Percentiles rank a stretch among this genome's conserved stretches.
Conservation (phyloP, 2,329 filamentous ascomycete species). For the Myriangium duriaei region DNA sequence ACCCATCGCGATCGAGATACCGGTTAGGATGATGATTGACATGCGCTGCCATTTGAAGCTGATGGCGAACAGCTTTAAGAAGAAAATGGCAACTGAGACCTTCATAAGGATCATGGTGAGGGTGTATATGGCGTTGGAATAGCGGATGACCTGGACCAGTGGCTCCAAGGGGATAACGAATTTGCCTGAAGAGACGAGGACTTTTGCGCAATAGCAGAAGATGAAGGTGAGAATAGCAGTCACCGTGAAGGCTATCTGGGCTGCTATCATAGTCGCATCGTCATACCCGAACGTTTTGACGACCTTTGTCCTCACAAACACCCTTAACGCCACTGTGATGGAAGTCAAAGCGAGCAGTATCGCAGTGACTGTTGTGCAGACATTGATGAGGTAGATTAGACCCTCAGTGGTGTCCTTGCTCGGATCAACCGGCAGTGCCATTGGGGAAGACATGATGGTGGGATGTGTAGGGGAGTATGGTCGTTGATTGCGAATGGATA, state of each 20-base stretch:
- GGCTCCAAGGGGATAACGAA: conserved; percentile 37
- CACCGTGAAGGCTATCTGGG: conserved; percentile 21
- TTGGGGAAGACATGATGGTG: conserved; percentile 8
- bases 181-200: conserved; percentile 28
- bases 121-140: conserved; percentile 27
- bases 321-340: conserved; percentile 21
- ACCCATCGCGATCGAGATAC: conserved; percentile 34
- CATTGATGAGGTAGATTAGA: conserved; percentile 6
- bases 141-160: conserved; percentile 37
- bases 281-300: conserved; percentile 22
- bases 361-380: conserved; percentile 1
- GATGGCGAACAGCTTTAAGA: conserved; percentile 25
- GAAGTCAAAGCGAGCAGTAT: conserved; percentile 22
- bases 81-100: conserved; percentile 29
- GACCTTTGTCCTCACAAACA: conserved; percentile 22
- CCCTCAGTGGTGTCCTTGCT: conserved; percentile 4
- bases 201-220: conserved; percentile 19
- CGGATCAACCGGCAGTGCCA: conserved; percentile 3
- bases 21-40: conserved; percentile 38
- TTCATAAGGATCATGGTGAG: conserved; percentile 33
- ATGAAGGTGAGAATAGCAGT: conserved; percentile 7
- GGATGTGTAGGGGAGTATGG: background rate
- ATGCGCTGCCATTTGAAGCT: conserved; percentile 25
- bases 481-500: too few relatives aligned
- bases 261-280: conserved; percentile 25